Evolutionary conservation across 257 asterid genomes (phyloP).

Genomic region (Galeopsis tetrahit): DNA sequence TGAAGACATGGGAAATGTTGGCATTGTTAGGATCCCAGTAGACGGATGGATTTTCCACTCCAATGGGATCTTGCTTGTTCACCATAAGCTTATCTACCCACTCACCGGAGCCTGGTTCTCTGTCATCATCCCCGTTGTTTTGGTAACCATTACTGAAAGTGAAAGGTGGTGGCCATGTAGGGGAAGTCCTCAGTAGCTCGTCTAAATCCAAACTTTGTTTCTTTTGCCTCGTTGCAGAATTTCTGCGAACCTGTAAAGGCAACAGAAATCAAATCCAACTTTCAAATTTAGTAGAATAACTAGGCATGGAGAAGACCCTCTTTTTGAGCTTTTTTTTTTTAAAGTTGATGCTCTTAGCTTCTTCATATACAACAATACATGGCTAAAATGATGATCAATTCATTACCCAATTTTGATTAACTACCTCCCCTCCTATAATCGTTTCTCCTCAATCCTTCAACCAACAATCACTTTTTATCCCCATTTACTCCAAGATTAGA

Average conservation of each 20-base stretch:
- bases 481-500: too few relatives aligned
- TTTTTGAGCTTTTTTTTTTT: too few relatives aligned
- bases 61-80: conserved; percentile 67
- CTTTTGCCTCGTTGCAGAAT: conserved; percentile 60
- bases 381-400: too few relatives aligned
- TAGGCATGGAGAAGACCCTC: too few relatives aligned
- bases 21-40: conserved; percentile 58
- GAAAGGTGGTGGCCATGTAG: conserved; percentile 72
- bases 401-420: too few relatives aligned
- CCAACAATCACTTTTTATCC: too few relatives aligned
- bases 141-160: conserved; percentile 49
- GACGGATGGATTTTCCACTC: conserved; percentile 43
- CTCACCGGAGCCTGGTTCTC: conserved; percentile 72
- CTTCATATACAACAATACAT: too few relatives aligned
- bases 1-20: conserved; percentile 46
- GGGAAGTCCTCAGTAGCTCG: conserved; percentile 77
- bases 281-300: neutral
- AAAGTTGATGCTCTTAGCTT: too few relatives aligned
- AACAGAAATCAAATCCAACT: conserved; percentile 12
- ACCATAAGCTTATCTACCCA: conserved; percentile 99
- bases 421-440: too few relatives aligned
- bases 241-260: conserved; percentile 53
- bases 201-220: conserved; percentile 74
- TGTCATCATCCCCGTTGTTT: conserved; percentile 60
- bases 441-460: too few relatives aligned